Evolutionary conservation across 345 rosid genomes (phyloP), one percentile per base, ranked within the genome.

Genomic region (Aquilaria sinensis): DNA sequence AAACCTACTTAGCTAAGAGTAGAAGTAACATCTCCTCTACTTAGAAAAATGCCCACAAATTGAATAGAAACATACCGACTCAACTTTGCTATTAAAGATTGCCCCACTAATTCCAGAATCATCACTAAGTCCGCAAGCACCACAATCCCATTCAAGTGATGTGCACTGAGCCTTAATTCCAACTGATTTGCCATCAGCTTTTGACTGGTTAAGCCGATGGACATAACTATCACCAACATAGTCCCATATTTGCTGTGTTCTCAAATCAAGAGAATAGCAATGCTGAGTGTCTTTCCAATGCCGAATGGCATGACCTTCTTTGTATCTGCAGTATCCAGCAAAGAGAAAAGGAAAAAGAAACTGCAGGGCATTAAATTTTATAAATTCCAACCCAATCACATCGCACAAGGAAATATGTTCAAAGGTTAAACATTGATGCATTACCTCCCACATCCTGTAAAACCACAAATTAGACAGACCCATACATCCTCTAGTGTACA

Each of bases 361-460:
- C 4, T 41, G 29, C 14, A 29, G 32, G 23, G 49, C 48, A 33
- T 41, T 30, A 30, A 9, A 8, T 6, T 56, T 51, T 57, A 23
- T 59, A 31, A 30, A 16, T 63, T 55, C 58, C 16, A 51, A 33
- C 61, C 55, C 10, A 13, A 70, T 8, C 52, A 8, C 29, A 51
- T 33, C 14, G 12, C 13, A 49, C 23, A 23, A 23, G 23, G 23
- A 23, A 23, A 23, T 23, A 23, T 23, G 23, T 23, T 23, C 23
- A 23, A 23, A 12, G 10, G 53, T 11, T 45, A 2, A 6, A 12
- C 23, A 57, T 33, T 31, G 13, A 68, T 61, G 53, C 50, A 72
- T 67, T 78, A 90, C 97, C 99, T 94, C 83, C 93, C 97, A 79
- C 97, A 90, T 45, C 97, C 96, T 34, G 88, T 75, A 79, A 94